Evolutionary conservation across 331 rosid species (phyloP).

Genomic region (Dryas integrifolia): DNA sequence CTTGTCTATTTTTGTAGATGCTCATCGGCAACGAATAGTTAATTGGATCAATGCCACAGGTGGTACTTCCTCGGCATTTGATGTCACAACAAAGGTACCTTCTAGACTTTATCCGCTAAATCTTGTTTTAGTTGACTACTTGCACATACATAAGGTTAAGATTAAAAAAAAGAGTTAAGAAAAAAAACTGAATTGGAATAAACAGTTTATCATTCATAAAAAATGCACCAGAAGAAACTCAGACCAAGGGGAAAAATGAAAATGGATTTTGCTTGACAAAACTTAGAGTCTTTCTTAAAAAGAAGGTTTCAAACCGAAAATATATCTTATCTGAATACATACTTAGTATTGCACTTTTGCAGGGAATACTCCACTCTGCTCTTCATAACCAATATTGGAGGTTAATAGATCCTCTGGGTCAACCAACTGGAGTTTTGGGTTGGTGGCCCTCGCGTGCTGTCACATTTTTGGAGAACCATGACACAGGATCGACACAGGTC

Average conservation of each 20-base stretch:
- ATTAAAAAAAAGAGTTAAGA: neutral
- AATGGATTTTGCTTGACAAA: conserved; percentile 1
- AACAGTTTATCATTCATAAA: neutral
- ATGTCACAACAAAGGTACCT: conserved; percentile 76
- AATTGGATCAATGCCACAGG: conserved; percentile 82
- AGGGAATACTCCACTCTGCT: conserved; percentile 86
- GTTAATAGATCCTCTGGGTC: conserved; percentile 72
- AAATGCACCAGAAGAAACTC: neutral
- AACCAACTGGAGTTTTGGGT: conserved; percentile 86
- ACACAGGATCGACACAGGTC: conserved; percentile 88
- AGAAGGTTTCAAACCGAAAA: no score
- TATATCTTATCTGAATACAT: neutral
- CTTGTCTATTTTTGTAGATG: conserved; percentile 43
- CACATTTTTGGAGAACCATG: conserved; percentile 81
- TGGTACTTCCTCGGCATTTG: conserved; percentile 76
- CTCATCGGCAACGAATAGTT: conserved; percentile 72
- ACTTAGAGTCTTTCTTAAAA: neutral
- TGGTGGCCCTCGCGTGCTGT: conserved; percentile 97
- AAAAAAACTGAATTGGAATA: neutral
- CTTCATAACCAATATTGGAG: conserved; percentile 76
- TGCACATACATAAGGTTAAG: neutral
- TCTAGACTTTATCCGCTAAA: conserved; percentile 1
- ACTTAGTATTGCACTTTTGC: conserved; percentile 16
- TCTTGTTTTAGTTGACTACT: neutral
- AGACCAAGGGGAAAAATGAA: neutral